These are phyloP conservation scores for Pseudogymnoascus sp. DNA, from an alignment of 2,329 filamentous ascomycete genomes.

Conservation along the genomic window DNA sequence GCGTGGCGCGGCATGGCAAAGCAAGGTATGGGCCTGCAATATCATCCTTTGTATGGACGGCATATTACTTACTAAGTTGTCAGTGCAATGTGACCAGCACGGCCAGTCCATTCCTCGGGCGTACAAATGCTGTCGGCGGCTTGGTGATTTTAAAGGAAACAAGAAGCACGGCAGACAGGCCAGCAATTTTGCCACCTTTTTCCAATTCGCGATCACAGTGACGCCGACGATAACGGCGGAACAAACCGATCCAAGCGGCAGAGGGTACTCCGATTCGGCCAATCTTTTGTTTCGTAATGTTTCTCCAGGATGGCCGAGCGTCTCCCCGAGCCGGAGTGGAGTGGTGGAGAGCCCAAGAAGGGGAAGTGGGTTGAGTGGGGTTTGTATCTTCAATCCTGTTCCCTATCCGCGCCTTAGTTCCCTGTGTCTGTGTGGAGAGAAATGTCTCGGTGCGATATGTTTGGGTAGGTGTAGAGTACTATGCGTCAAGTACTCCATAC, in stretches of 20 bases:
- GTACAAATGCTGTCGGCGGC: background rate
- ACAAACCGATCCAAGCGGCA: background rate
- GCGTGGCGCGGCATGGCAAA: conserved; percentile 1
- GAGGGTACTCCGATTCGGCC: background rate
- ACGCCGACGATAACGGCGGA: background rate
- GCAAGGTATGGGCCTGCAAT: background rate
- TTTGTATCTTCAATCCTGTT: background rate
- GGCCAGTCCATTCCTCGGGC: no score
- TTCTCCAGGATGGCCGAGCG: conserved; percentile 4
- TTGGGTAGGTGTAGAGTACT: background rate
- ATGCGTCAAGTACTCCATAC: background rate
- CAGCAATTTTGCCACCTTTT: background rate
- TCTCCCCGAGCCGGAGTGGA: conserved; percentile 5
- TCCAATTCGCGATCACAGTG: background rate
- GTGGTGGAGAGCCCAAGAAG: background rate
- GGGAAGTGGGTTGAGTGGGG: background rate
- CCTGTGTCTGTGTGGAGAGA: background rate
- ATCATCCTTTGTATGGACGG: background rate
- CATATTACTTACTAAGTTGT: background rate
- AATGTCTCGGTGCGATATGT: conserved; percentile 7
- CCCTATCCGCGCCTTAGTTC: background rate
- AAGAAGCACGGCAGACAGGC: background rate
- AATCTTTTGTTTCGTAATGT: background rate
- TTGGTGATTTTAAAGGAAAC: background rate
- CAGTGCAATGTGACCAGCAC: background rate